Base-by-base conservation (phyloP, 1,139 yeast genomes). In the Trichomonascaceae sp. region DNA sequence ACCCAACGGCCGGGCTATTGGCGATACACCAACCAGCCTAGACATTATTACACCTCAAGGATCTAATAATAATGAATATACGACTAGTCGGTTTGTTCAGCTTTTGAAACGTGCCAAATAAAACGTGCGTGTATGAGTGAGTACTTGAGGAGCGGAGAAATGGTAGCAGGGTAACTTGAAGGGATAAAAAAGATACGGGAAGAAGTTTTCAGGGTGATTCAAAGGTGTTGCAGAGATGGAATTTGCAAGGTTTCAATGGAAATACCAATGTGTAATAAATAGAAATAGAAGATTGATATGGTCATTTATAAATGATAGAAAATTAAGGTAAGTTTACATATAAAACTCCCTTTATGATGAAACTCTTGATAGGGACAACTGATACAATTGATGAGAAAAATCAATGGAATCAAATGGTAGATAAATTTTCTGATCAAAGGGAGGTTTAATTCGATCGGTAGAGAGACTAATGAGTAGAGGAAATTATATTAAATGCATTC, bases 341-440 rank as follows among this genome's bases (percentile, higher is more conserved):
- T 7, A 32, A 15, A 39, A 13, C 39, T 9, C 32, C 43, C 18
- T 45, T 17, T 38, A 60, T 66, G 71, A 68, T 66, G 71, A 67
- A 56, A 58, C 56, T 49, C 56, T 59, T 58, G 71, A 68, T 68
- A 68, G 71, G 71, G 71, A 68, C 71, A 68, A 66, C 71, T 62
- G 70, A 68, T 57, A 53, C 54, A 55, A 48, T 57, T 63, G 64
- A 63, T 61, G 64, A 53, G 55, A 54, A 54, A 47, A 53, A 57
- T 60, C 52, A 44, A 15, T 38, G 49, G 54, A 49, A 59, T 65
- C 63, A 63, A 58, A 62, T 69, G 66, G 66, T 66, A 69, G 66
- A 64, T 60, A 63, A n/a, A n/a, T 58, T 49, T 27, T 43, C 46
- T 51, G 49, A 50, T 24, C 17, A 4, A 19, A 49, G 43, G 19